Percentiles rank a stretch among this genome's conserved stretches.
phyloP scores from a whole-genome alignment of 1,284 basidiomycete genomes.

The Gymnopus androsaceus region DNA sequence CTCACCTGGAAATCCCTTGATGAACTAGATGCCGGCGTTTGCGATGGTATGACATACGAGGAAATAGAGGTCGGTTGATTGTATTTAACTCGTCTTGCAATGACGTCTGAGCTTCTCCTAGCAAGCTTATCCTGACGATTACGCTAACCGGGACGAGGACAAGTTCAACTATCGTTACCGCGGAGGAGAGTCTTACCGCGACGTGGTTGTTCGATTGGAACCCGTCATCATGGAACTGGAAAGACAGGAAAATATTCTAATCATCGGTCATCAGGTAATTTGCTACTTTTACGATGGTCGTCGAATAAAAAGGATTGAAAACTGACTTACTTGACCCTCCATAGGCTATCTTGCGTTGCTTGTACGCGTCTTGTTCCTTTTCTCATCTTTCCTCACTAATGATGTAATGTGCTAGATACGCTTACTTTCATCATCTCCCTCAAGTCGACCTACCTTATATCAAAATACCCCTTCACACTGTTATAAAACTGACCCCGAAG shows the following conservation, averaged over 20 bases:
- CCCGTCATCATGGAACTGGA: constrained; percentile 99
- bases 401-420: constrained; percentile 59
- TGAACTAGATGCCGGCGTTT: constrained; percentile 98
- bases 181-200: constrained; percentile 93
- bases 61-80: constrained; percentile 81
- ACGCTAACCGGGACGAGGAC: constrained; percentile 97
- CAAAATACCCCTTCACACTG: constrained; percentile 94
- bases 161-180: constrained; percentile 99
- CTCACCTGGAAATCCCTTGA: constrained; percentile 99
- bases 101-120: constrained; percentile 31
- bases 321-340: constrained; percentile 15
- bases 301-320: too few relatives aligned
- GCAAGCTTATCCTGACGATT: constrained; percentile 96
- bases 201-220: constrained; percentile 94
- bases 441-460: constrained; percentile 97
- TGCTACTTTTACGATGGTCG: too few relatives aligned
- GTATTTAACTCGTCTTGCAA: neutral
- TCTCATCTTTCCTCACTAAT: neutral
- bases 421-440: constrained; percentile 91
- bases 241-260: constrained; percentile 94
- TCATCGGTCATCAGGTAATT: constrained; percentile 97
- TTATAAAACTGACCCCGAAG: constrained; percentile 97
- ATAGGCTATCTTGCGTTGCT: constrained; percentile 86
- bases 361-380: constrained; percentile 50
- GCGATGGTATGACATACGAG: constrained; percentile 98